phyloP scores from a whole-genome alignment of 2,329 filamentous ascomycete genomes.

The Cordyceps farinosa region DNA sequence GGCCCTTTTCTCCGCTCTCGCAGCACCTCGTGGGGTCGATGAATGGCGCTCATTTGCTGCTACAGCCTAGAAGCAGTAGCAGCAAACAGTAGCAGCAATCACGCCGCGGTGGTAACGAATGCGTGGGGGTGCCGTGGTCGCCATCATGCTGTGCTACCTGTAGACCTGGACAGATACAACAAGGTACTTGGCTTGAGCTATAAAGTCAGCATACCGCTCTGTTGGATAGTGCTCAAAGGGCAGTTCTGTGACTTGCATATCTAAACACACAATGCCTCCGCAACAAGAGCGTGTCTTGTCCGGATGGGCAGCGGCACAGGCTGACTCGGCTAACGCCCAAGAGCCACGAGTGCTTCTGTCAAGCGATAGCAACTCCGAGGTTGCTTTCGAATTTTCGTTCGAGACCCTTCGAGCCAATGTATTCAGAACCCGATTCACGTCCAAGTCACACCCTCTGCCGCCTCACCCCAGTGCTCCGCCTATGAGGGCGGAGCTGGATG shows the following conservation, averaged over 20 bases:
- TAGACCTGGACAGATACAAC: not conserved
- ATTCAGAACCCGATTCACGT: slow-evolving; percentile 66
- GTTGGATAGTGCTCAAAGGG: not conserved
- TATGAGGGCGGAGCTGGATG: slow-evolving; percentile 35
- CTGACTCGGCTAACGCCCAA: slow-evolving; percentile 29
- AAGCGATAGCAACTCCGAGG: slow-evolving; percentile 21
- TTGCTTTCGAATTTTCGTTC: slow-evolving; percentile 57
- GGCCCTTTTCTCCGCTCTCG: slow-evolving; percentile 9
- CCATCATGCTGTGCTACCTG: not conserved
- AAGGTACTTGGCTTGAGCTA: not conserved
- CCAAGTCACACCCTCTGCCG: slow-evolving; percentile 57
- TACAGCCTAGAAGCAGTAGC: not conserved
- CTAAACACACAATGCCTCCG: slow-evolving; percentile 1
- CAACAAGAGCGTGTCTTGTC: slow-evolving; percentile 19
- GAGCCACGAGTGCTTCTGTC: slow-evolving; percentile 20
- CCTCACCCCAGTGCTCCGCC: slow-evolving; percentile 58
- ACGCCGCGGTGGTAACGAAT: too few relatives aligned
- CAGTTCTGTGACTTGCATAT: slow-evolving; percentile 21
- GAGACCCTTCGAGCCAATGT: slow-evolving; percentile 59
- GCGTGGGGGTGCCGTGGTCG: not conserved
- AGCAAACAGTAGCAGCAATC: not conserved
- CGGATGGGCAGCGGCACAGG: slow-evolving; percentile 27
- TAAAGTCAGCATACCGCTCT: not conserved
- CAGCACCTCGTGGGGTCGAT: not conserved
- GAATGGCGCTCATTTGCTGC: not conserved